phyloP scores from a whole-genome alignment of 176 grass and related monocot species.

The Cenchrus fungigraminus region DNA sequence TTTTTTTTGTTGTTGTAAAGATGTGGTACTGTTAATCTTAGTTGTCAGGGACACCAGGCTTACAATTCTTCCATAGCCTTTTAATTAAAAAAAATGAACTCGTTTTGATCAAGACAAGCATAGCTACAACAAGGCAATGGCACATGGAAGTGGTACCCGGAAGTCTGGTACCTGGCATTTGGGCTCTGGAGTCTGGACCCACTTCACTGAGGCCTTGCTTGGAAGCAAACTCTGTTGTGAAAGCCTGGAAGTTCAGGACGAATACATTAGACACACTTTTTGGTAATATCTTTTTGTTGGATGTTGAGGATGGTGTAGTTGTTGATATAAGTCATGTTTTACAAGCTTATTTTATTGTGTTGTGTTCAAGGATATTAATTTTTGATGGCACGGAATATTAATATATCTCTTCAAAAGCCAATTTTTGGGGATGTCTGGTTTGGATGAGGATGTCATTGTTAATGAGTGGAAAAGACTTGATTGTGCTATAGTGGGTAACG shows the following conservation, averaged over 20 bases:
- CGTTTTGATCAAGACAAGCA: not conserved
- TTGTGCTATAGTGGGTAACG: not conserved
- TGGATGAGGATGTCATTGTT: not conserved
- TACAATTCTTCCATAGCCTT: not conserved
- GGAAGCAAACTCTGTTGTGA: constrained; percentile 5
- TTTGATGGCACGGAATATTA: not conserved
- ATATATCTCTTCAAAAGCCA: not conserved
- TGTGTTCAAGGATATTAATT: constrained; percentile 16
- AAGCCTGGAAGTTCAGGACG: not conserved
- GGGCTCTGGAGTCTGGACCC: constrained; percentile 6
- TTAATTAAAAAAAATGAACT: not conserved
- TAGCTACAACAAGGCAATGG: not conserved
- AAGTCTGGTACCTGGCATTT: not conserved
- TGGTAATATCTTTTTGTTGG: constrained; percentile 4
- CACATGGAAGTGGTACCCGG: constrained; percentile 9
- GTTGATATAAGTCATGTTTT: not conserved
- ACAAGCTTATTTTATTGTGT: not conserved
- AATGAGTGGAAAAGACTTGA: not conserved
- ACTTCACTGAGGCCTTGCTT: constrained; percentile 18
- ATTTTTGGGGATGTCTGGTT: not conserved
- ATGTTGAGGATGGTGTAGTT: not conserved
- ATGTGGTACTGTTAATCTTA: not conserved
- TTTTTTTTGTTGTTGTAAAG: constrained; percentile 9
- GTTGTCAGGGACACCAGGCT: not conserved
- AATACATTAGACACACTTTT: not conserved